Evolutionary conservation across 805 yeast species (phyloP).

Genomic region (Yamadazyma scolyti): DNA sequence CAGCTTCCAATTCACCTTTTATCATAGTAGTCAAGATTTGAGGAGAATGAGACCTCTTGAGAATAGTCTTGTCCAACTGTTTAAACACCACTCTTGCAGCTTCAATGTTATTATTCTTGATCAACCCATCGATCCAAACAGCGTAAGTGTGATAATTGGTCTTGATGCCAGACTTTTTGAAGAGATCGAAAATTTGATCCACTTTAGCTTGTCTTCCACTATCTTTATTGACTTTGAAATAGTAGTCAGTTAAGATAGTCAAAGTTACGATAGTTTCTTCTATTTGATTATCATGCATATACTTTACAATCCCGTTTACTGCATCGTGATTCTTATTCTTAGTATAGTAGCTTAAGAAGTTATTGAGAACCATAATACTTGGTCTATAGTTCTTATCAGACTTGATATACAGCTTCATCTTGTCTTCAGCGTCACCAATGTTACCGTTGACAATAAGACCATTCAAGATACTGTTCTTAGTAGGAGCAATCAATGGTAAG

Average conservation of each 20-base stretch:
- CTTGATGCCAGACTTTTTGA: constrained; percentile 26
- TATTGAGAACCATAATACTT: constrained; percentile 48
- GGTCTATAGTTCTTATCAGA: constrained; percentile 38
- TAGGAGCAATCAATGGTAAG: constrained; percentile 30
- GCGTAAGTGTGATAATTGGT: constrained; percentile 47
- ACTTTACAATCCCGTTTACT: constrained; percentile 41
- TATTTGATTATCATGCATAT: constrained; percentile 39
- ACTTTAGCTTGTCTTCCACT: constrained; percentile 42
- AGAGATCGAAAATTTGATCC: constrained; percentile 36
- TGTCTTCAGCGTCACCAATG: constrained; percentile 42
- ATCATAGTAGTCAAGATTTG: constrained; percentile 44
- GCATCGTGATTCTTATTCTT: constrained; percentile 42
- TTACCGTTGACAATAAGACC: constrained; percentile 41
- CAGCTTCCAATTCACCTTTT: constrained; percentile 42
- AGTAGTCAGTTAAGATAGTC: constrained; percentile 53
- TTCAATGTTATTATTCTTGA: constrained; percentile 43
- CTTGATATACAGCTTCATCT: constrained; percentile 33
- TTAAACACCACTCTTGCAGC: constrained; percentile 52
- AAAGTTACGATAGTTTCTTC: constrained; percentile 61
- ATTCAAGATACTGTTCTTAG: constrained; percentile 43
- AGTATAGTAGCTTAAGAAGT: constrained; percentile 42
- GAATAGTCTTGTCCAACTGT: constrained; percentile 7
- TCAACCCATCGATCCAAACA: constrained; percentile 51
- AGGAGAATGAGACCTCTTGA: constrained; percentile 29
- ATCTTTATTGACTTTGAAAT: constrained; percentile 43